Evolutionary conservation across 2,329 filamentous ascomycete genomes (phyloP).

Genomic region (Venturia aucupariae): DNA sequence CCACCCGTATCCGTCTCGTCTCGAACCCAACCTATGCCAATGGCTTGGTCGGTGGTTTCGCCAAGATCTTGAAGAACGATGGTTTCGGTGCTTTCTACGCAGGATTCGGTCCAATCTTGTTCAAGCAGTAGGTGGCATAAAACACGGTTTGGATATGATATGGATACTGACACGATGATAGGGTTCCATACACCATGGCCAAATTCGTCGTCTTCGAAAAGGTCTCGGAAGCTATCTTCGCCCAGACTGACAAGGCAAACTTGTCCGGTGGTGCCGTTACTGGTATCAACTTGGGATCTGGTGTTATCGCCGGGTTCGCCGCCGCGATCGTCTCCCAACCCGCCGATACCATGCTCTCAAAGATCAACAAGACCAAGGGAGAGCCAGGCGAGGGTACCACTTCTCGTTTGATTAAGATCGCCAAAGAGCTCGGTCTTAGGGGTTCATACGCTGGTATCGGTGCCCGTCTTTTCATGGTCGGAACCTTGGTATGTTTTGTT

Average conservation of each 20-base stretch:
- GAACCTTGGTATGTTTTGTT: slow-evolving; percentile 13
- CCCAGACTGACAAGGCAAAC: slow-evolving; percentile 57
- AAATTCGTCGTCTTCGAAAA: slow-evolving; percentile 95
- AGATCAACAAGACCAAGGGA: slow-evolving; percentile 94
- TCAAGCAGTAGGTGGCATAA: slow-evolving; percentile 28
- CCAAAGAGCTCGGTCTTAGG: slow-evolving; percentile 69
- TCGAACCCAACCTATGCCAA: slow-evolving; percentile 77
- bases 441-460: slow-evolving; percentile 75
- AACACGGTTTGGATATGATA: not conserved
- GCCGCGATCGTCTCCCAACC: slow-evolving; percentile 82
- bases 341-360: slow-evolving; percentile 87
- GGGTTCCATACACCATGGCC: slow-evolving; percentile 88
- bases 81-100: slow-evolving; percentile 82
- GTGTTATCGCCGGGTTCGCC: slow-evolving; percentile 78
- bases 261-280: slow-evolving; percentile 64
- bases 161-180: slow-evolving; percentile 29
- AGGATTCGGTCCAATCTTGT: slow-evolving; percentile 62
- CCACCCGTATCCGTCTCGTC: slow-evolving; percentile 87
- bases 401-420: slow-evolving; percentile 78
- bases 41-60: slow-evolving; percentile 69
- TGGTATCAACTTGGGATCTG: slow-evolving; percentile 72
- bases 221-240: slow-evolving; percentile 66
- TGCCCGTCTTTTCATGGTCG: slow-evolving; percentile 62
- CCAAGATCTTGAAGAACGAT: slow-evolving; percentile 75
- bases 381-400: slow-evolving; percentile 75